phyloP scores from a whole-genome alignment of 331 rosid genomes.

The Arachis monticola region DNA sequence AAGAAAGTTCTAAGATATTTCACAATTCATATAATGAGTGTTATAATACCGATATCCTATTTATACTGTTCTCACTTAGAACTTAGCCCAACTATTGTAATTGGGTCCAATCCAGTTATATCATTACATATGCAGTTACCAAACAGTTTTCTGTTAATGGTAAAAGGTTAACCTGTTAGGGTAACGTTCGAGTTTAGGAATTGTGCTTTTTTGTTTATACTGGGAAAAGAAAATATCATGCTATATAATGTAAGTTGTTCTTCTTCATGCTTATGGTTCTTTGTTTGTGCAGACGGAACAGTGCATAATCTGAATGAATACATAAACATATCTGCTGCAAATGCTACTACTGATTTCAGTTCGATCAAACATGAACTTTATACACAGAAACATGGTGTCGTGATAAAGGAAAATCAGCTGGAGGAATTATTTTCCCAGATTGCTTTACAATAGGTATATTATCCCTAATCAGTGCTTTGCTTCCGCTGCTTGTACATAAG shows the following conservation, averaged over 20 bases:
- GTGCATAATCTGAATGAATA: conserved; percentile 76
- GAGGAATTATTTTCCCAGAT: conserved; percentile 57
- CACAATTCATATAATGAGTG: too few species aligned
- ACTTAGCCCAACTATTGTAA: too few species aligned
- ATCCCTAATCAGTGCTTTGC: conserved; percentile 2
- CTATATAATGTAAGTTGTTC: conserved; percentile 11
- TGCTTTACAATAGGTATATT: conserved; percentile 40
- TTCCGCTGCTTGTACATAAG: conserved; percentile 13
- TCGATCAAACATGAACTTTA: conserved; percentile 46
- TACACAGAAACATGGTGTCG: conserved; percentile 64
- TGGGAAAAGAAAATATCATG: not conserved
- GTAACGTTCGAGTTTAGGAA: not conserved
- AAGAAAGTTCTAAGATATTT: too few species aligned
- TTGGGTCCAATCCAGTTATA: too few species aligned
- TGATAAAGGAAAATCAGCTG: conserved; percentile 57
- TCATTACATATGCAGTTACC: too few species aligned
- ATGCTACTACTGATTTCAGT: conserved; percentile 41
- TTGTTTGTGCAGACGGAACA: conserved; percentile 71
- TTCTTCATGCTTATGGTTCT: not conserved
- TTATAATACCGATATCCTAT: too few species aligned
- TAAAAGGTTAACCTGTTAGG: not conserved
- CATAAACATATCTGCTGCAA: conserved; percentile 51
- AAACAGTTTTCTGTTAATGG: not conserved
- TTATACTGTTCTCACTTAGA: too few species aligned
- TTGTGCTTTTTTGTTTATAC: conserved; percentile 3